Percentiles rank a stretch among this genome's conserved stretches.
Evolutionary conservation across 208 protist species (phyloP).

Genomic region (Strigomonas culicis): DNA sequence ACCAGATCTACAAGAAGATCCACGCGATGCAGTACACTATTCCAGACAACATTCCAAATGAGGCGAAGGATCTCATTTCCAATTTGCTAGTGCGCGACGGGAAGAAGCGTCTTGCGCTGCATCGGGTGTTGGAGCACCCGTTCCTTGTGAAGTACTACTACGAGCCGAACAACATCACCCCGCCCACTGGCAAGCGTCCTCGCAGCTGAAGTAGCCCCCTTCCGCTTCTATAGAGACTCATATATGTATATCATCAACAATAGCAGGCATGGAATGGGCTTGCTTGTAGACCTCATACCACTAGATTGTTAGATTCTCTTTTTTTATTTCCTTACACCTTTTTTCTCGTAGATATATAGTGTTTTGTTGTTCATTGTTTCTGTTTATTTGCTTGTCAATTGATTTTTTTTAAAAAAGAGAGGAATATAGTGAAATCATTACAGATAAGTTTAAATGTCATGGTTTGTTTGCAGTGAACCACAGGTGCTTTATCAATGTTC

Average conservation of each 20-base stretch:
- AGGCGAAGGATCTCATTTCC: conserved; percentile 89
- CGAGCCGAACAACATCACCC: conserved; percentile 70
- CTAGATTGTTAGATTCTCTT: not conserved
- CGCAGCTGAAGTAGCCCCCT: conserved; percentile 22
- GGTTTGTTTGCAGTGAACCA: not conserved
- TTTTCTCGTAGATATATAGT: conserved; percentile 15
- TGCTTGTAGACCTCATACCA: conserved; percentile 4
- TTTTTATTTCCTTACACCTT: conserved; percentile 12
- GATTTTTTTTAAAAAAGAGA: conserved; percentile 8
- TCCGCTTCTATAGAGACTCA: not conserved
- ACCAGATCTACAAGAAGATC: conserved; percentile 92
- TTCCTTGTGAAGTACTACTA: conserved; percentile 93
- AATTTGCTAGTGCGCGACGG: conserved; percentile 72
- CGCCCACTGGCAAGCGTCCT: conserved; percentile 69
- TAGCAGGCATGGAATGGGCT: not conserved
- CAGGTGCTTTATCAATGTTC: not conserved
- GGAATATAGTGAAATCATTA: no score
- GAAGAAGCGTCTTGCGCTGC: conserved; percentile 66
- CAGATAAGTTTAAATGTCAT: not conserved
- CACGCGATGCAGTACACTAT: conserved; percentile 86
- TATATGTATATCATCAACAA: not conserved
- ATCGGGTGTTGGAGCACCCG: conserved; percentile 77
- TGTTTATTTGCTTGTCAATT: not conserved
- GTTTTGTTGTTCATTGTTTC: conserved; percentile 7
- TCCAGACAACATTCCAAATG: conserved; percentile 70